Conservation (phyloP, 2,329 filamentous ascomycete genomes). For the Aspergillus niger region DNA sequence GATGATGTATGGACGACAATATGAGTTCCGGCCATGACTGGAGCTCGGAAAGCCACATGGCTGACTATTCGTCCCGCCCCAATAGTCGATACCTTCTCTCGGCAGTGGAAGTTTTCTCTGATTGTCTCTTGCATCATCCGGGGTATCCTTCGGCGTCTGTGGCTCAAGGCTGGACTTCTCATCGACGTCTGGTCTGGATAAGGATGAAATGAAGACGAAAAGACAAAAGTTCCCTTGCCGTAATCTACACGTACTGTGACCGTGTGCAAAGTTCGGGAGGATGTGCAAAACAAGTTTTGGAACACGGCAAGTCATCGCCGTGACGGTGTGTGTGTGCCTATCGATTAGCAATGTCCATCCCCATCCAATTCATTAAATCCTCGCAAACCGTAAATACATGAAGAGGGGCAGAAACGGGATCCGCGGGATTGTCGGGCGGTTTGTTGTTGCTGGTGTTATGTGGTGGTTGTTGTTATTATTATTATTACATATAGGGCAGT, state of each 20-base stretch:
- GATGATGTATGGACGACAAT: neutral
- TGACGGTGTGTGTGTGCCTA: neutral
- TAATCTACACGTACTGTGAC: neutral
- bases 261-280: neutral
- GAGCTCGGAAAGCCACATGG: conserved; percentile 20
- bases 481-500: conserved; percentile 3
- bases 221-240: neutral
- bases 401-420: conserved; percentile 7
- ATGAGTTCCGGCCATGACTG: neutral
- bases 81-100: neutral
- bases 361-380: neutral
- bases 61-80: conserved; percentile 10
- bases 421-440: conserved; percentile 8
- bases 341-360: neutral
- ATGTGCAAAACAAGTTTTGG: conserved; percentile 3
- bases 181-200: neutral
- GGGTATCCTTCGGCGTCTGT: neutral
- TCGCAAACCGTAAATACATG: conserved; percentile 2
- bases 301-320: neutral
- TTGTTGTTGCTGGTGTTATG: neutral
- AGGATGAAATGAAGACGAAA: neutral
- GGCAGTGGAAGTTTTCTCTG: neutral
- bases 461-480: no score
- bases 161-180: neutral
- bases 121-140: neutral